Evolutionary conservation across 1,284 basidiomycete species (phyloP), one percentile per base, ranked within the genome.

Genomic region (Trichosporon sp.): DNA sequence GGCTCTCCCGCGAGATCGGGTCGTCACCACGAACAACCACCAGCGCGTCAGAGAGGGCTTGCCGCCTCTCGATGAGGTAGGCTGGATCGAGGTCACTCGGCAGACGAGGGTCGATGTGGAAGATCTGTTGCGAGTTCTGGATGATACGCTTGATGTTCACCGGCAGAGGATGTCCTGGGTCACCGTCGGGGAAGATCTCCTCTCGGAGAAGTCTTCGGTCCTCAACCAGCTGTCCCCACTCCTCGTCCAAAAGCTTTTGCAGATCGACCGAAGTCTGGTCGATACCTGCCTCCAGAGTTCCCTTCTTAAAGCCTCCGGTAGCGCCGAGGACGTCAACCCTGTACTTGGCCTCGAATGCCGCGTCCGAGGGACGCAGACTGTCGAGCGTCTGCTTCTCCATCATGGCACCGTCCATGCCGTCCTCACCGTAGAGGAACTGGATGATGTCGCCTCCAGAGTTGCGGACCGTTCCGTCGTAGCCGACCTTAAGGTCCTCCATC

Each of bases 371-470:
- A 56, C 88, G 89, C 74, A 95, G 94, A 0, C 92, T 93, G 75
- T 97, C 92, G 68, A 98, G 90, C 65, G 88, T 90, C 84, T 99
- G 97, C 73, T 91, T 90, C 86, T 99, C 97, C 81, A 99, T 98
- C 83, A 91, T 95, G 0, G 95, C 93, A 73, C 94, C 96, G 78
- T 99, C 97, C 90, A 99, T 97, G 38, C 97, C 95, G 77, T 99
- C 97, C 81, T 98, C 97, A 18, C 97, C 97, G 81, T 99, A 99
- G 23, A 95, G 88, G 83, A 99, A 99, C 81, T 99, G 95, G 38
- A 99, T 88, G 60, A 99, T 89, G 82, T 98, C 95, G 12, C 94
- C 94, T 3, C 95, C 87, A 9, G 96, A 98, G 81, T 99, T 99
- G 67, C 96, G 90, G 23, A 99, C 96, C 0, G 97, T 99, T 29